Evolutionary conservation across 2,329 filamentous ascomycete species (phyloP).

Genomic region (Colletotrichum sp.): DNA sequence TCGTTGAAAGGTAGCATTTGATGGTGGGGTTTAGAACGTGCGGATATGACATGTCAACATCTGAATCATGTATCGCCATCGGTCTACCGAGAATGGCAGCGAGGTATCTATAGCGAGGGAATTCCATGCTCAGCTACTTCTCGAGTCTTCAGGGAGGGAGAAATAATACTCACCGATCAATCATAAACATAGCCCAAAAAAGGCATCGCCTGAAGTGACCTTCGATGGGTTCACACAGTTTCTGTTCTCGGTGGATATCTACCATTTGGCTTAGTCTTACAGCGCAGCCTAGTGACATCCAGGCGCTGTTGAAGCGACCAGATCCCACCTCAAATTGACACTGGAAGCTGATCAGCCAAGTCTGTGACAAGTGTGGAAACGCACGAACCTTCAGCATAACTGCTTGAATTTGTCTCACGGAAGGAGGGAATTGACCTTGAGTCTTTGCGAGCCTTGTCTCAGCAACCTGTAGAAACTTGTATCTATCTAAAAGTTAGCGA

Average conservation of each 20-base stretch:
- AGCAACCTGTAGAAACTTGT: background rate
- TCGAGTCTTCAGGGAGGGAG: accelerated
- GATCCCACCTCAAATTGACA: background rate
- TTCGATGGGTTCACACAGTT: background rate
- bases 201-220: background rate
- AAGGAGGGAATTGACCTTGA: background rate
- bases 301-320: background rate
- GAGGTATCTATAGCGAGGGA: background rate
- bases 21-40: accelerated
- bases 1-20: background rate
- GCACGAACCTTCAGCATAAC: background rate
- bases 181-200: background rate
- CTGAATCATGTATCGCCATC: background rate
- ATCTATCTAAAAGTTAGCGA: background rate
- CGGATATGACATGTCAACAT: background rate
- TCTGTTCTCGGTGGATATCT: background rate
- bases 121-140: background rate
- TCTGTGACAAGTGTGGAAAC: background rate
- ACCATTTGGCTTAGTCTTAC: background rate
- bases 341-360: background rate
- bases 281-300: background rate
- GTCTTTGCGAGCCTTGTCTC: background rate
- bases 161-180: background rate
- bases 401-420: background rate
- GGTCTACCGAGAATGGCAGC: background rate